phyloP scores from a whole-genome alignment of 2,329 filamentous ascomycete genomes.

The Penicillium sp. region DNA sequence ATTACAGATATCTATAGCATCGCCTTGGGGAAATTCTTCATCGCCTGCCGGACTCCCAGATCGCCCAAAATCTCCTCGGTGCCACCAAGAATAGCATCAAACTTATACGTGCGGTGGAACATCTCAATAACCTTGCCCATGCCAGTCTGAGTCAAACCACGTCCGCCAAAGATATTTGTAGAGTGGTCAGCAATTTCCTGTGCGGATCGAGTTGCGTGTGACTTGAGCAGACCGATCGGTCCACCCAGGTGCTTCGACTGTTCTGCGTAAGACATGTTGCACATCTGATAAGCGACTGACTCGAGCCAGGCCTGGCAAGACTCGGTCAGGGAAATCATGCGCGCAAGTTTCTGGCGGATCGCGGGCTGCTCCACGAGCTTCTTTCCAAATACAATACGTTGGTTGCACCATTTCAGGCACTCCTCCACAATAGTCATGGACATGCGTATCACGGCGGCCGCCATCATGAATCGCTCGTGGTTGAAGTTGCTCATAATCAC shows the following conservation, averaged over 20 bases:
- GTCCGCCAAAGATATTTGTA: slow-evolving; percentile 83
- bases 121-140: slow-evolving; percentile 85
- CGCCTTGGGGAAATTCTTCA: slow-evolving; percentile 82
- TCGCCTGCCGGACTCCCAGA: slow-evolving; percentile 79
- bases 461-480: slow-evolving; percentile 81
- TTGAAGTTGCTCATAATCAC: slow-evolving; percentile 89
- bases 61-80: slow-evolving; percentile 83
- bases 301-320: slow-evolving; percentile 87
- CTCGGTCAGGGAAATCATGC: slow-evolving; percentile 83
- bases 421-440: slow-evolving; percentile 76
- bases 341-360: slow-evolving; percentile 81
- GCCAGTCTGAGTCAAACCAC: slow-evolving; percentile 76
- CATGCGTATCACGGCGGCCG: slow-evolving; percentile 66
- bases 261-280: slow-evolving; percentile 77
- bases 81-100: slow-evolving; percentile 76
- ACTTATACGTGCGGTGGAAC: slow-evolving; percentile 85
- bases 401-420: slow-evolving; percentile 85
- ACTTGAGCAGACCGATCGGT: slow-evolving; percentile 82
- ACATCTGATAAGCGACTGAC: slow-evolving; percentile 85
- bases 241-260: slow-evolving; percentile 77
- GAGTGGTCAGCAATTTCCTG: slow-evolving; percentile 84
- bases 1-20: slow-evolving; percentile 62
- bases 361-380: slow-evolving; percentile 81
- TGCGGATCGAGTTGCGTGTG: slow-evolving; percentile 73
- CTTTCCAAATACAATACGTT: slow-evolving; percentile 82